Evolutionary conservation across 495 filamentous ascomycete species (phyloP).

Genomic region (Pyrenula aspistea): DNA sequence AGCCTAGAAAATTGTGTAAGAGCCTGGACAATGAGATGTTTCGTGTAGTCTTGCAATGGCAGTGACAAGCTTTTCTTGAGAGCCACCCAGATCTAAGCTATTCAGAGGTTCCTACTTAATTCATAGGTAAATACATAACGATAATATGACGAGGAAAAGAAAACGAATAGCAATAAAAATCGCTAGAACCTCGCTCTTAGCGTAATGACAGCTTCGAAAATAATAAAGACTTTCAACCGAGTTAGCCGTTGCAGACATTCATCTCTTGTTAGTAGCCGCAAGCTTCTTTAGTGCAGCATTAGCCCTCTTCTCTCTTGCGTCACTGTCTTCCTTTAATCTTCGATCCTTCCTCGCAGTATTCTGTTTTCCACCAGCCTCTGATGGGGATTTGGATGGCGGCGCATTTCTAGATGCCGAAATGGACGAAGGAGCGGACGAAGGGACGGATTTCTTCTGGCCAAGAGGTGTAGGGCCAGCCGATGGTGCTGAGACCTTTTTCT

Average conservation of each 20-base stretch:
- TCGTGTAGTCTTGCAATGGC: no score
- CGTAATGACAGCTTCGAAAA: no score
- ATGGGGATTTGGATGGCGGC: background rate
- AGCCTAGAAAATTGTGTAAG: no score
- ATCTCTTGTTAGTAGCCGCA: background rate
- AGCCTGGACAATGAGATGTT: no score
- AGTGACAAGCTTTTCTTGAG: no score
- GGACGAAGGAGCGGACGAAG: background rate
- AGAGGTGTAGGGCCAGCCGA: background rate
- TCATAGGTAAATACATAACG: no score
- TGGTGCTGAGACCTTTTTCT: background rate
- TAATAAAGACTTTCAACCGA: no score
- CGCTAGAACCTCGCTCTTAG: no score
- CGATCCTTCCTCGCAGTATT: background rate
- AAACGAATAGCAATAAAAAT: no score
- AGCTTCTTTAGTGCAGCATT: background rate
- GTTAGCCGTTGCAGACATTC: background rate
- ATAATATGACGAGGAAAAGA: no score
- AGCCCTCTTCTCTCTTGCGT: background rate
- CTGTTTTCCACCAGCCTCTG: background rate
- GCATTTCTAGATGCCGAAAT: background rate
- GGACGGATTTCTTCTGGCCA: background rate
- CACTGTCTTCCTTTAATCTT: background rate
- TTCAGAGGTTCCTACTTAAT: no score
- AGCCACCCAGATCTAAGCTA: no score